These are phyloP conservation scores for Dictyostelium citrinum DNA, from an alignment of 78 protist genomes.

Conservation along the genomic window DNA sequence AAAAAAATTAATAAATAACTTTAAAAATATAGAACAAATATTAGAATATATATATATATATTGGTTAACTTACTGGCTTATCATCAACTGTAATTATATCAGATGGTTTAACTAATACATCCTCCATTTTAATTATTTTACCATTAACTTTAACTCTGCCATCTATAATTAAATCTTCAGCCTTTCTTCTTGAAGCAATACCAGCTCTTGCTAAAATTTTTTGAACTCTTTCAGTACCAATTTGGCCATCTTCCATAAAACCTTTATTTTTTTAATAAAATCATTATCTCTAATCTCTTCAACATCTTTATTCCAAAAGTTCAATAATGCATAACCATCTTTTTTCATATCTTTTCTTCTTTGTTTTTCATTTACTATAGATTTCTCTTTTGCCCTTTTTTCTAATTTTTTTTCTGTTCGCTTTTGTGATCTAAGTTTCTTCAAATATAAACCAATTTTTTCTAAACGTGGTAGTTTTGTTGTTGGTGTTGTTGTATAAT, in stretches of 20 bases:
- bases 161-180: constrained; percentile 33
- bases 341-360: background rate
- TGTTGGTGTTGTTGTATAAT: background rate
- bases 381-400: background rate
- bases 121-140: background rate
- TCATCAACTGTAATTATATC: constrained; percentile 15
- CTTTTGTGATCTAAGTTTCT: too few relatives aligned
- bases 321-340: background rate
- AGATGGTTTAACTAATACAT: background rate
- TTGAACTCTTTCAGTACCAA: constrained; percentile 35
- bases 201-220: constrained; percentile 47
- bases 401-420: background rate
- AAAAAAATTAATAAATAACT: background rate
- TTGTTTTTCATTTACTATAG: background rate
- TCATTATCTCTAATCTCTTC: background rate
- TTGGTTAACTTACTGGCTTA: background rate
- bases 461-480: background rate
- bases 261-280: background rate
- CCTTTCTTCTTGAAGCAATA: constrained; percentile 56
- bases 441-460: background rate
- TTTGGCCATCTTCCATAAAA: background rate
- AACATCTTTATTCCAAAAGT: background rate
- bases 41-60: too few relatives aligned
- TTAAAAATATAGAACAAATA: too few relatives aligned
- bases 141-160: constrained; percentile 65